phyloP scores from a whole-genome alignment of 352 stramenopile species.

The Phytophthora quininea region DNA sequence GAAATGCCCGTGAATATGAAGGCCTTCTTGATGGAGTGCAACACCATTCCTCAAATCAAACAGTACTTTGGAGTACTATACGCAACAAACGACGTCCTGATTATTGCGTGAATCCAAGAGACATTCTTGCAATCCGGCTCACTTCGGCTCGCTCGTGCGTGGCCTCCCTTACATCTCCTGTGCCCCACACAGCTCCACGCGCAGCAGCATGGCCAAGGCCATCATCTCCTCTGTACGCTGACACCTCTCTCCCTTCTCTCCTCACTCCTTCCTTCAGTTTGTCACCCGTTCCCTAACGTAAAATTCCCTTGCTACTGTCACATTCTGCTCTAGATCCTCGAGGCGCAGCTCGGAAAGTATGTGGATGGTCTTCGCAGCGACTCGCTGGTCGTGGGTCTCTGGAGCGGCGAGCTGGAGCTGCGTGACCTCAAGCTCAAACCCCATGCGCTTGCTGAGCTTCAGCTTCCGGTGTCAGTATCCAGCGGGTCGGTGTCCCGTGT shows the following conservation, averaged over 20 bases:
- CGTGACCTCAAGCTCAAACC: constrained; percentile 77
- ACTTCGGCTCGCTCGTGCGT: background rate
- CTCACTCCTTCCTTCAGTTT: background rate
- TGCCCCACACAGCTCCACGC: background rate
- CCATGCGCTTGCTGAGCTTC: constrained; percentile 77
- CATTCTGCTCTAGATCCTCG: constrained; percentile 57
- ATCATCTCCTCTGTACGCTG: constrained; percentile 68
- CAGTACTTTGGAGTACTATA: too few relatives aligned
- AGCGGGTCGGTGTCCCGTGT: constrained; percentile 65
- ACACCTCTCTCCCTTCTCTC: background rate
- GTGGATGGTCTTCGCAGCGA: constrained; percentile 78
- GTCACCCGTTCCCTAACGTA: background rate
- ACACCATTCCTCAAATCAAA: too few relatives aligned
- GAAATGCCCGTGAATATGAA: too few relatives aligned
- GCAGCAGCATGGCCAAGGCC: constrained; percentile 60
- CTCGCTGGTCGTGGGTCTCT: constrained; percentile 83
- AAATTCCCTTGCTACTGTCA: background rate
- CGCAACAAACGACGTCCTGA: too few relatives aligned
- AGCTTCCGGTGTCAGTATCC: constrained; percentile 72
- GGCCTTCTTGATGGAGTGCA: too few relatives aligned
- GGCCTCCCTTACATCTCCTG: background rate
- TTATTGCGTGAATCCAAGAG: too few relatives aligned
- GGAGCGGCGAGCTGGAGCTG: constrained; percentile 81
- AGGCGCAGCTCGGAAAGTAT: constrained; percentile 84
- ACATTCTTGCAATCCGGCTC: too few relatives aligned